A percentile compares a stretch with the other conserved stretches of the same genome.
phyloP scores from a whole-genome alignment of 306 rosid genomes.

The Rosa persica region DNA sequence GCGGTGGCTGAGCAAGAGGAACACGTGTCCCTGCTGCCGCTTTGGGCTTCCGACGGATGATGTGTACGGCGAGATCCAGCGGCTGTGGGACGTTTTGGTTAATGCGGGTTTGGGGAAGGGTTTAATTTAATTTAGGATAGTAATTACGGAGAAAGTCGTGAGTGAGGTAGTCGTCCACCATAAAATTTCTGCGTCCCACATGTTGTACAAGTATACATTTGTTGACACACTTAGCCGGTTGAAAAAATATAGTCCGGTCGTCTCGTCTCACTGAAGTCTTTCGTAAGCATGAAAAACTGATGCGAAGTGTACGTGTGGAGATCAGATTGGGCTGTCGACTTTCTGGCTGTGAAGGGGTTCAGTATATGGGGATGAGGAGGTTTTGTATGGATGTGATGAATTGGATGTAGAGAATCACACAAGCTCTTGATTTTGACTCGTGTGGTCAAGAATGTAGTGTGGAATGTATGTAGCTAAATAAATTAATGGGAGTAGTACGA shows the following conservation, averaged over 20 bases:
- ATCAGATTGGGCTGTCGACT: not conserved
- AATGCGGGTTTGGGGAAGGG: constrained; percentile 24
- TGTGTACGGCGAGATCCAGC: constrained; percentile 71
- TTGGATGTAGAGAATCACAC: not conserved
- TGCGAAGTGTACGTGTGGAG: not conserved
- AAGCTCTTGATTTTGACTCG: constrained; percentile 28
- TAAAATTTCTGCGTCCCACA: no score
- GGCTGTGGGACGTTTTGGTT: constrained; percentile 63
- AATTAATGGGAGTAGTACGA: not conserved
- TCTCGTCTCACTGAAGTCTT: not conserved
- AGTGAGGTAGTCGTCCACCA: not conserved
- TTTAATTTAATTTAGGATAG: no score
- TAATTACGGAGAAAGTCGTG: not conserved
- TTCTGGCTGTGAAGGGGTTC: not conserved
- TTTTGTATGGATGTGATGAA: constrained; percentile 7
- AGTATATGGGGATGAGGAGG: not conserved
- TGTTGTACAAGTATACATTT: not conserved
- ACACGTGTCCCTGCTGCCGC: constrained; percentile 92
- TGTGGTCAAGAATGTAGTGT: constrained; percentile 26
- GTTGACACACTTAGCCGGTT: not conserved
- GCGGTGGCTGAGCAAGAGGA: constrained; percentile 73
- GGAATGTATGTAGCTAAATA: not conserved
- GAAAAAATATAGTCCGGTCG: not conserved
- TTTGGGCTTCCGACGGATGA: constrained; percentile 76
- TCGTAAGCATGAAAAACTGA: not conserved